Percentiles rank a stretch among this genome's conserved stretches.
Conservation (phyloP, 495 filamentous ascomycete genomes). For the Aspergillus nidulans region DNA sequence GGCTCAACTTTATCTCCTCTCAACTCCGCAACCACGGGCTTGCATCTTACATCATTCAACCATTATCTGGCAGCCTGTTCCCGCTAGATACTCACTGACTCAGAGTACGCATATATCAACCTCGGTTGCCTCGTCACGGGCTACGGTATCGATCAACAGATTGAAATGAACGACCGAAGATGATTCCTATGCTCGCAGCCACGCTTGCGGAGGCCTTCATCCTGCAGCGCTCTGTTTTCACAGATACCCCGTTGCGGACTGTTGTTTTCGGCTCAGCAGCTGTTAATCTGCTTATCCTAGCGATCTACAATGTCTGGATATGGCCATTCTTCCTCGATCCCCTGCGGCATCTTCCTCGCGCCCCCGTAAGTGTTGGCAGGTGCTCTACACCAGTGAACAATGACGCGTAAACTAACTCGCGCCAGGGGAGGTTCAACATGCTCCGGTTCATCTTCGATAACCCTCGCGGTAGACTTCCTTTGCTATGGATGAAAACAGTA, state of each 20-base stretch:
- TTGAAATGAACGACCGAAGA: constrained; percentile 1
- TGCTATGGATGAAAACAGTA: constrained; percentile 67
- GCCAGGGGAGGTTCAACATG: constrained; percentile 52
- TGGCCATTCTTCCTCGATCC: constrained; percentile 76
- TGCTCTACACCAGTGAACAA: background rate
- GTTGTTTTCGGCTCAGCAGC: constrained; percentile 19
- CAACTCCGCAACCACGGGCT: background rate
- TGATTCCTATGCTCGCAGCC: constrained; percentile 19
- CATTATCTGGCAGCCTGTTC: background rate
- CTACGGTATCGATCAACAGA: background rate
- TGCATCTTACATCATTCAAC: background rate
- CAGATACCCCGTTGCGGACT: constrained; percentile 23
- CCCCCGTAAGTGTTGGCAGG: constrained; percentile 49
- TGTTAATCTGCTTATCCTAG: constrained; percentile 23
- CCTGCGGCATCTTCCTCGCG: constrained; percentile 56
- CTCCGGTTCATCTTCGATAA: constrained; percentile 49
- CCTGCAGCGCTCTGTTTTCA: constrained; percentile 27
- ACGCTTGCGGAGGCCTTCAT: constrained; percentile 28
- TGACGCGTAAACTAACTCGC: background rate
- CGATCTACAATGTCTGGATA: constrained; percentile 51
- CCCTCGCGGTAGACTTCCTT: constrained; percentile 56
- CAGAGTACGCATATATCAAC: constrained; percentile 2
- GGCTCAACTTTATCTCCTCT: background rate
- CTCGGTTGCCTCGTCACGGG: constrained; percentile 2
- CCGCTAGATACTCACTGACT: too few species aligned